Evolutionary conservation across 352 stramenopile species (phyloP), one percentile per base, ranked within the genome.

Genomic region (Phytophthora vignae): DNA sequence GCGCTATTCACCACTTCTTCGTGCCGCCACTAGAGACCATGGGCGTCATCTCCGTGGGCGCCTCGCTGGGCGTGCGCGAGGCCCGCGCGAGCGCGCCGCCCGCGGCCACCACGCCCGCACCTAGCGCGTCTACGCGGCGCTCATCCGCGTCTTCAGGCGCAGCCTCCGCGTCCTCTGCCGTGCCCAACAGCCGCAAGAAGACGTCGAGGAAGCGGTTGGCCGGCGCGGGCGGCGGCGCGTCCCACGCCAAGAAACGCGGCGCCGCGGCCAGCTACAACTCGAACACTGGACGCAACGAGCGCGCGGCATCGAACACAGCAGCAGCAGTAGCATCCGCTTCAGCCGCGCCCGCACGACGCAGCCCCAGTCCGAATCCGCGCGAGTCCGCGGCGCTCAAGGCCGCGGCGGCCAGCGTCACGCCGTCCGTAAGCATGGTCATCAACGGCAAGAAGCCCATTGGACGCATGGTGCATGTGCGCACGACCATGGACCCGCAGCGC

Each of bases 41-140:
- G 87, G 87, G 87, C 63, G 79, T 95, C 27, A 95, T 95, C 78
- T 92, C 87, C 14, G 76, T 95, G 17, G 87, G 87, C 50, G 87
- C 87, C 65, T 93, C 87, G 59, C 76, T 95, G 31, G 87, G 87
- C 73, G 85, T 95, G 42, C 79, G 78, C 40, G 76, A 81, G 29
- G 77, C 73, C 4, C 67, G 40, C 19, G 52, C 60, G 0, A 48
- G 6, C 7, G 64, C 64, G 31, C 50, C 67, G 15, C 52, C 58
- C 38, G 21, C 46, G 17, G 38, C 49, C 0, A 49, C 48, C 7
- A 17, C 42, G 3, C 27, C 64, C 2, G 55, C 53, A 10, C 29
- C 50, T 3, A 52, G 3, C 1, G 15, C 60, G 6, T 67, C 61
- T 14, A 15, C 38, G 22, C 67, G 67, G 25, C 67, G 63, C 5